Percentiles rank a stretch among this genome's conserved stretches.
These are phyloP conservation scores for Pleurotus djamor DNA, from an alignment of 768 basidiomycete species.

Conservation along the genomic window DNA sequence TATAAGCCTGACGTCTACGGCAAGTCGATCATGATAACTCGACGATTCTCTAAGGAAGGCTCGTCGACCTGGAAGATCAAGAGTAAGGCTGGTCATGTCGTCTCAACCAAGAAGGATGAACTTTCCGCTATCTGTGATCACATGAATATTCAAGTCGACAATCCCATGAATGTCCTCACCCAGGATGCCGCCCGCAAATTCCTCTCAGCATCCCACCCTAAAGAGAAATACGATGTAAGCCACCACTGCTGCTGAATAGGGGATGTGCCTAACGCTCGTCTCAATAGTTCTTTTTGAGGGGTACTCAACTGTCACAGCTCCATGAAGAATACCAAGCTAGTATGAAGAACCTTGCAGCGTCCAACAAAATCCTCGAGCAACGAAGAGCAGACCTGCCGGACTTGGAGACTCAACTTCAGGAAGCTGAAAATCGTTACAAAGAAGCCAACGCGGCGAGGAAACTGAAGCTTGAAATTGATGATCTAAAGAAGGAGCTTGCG, in stretches of 20 bases:
- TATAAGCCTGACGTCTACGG: constrained; percentile 86
- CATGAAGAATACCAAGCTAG: constrained; percentile 83
- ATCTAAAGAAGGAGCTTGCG: constrained; percentile 77
- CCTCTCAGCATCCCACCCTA: constrained; percentile 74
- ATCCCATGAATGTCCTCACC: constrained; percentile 92
- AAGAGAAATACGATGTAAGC: constrained; percentile 87
- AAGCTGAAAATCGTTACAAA: constrained; percentile 57
- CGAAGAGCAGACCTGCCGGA: constrained; percentile 83
- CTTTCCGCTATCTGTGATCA: constrained; percentile 87
- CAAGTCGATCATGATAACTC: constrained; percentile 79
- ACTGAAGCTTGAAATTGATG: constrained; percentile 64
- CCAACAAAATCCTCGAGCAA: constrained; percentile 59
- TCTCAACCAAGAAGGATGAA: constrained; percentile 82
- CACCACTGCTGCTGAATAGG: background rate
- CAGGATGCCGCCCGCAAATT: constrained; percentile 78
- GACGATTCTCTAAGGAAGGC: constrained; percentile 77
- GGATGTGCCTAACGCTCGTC: background rate
- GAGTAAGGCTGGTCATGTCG: constrained; percentile 56
- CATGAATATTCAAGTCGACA: constrained; percentile 97
- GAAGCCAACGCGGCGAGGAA: constrained; percentile 76
- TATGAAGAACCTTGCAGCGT: constrained; percentile 67
- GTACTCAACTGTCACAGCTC: constrained; percentile 89
- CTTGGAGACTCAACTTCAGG: constrained; percentile 54
- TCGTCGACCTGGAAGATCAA: constrained; percentile 81
- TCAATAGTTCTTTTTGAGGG: constrained; percentile 86